These are phyloP conservation scores for Kingdonia uniflora DNA, from an alignment of 164 flowering plant species.

Conservation along the genomic window DNA sequence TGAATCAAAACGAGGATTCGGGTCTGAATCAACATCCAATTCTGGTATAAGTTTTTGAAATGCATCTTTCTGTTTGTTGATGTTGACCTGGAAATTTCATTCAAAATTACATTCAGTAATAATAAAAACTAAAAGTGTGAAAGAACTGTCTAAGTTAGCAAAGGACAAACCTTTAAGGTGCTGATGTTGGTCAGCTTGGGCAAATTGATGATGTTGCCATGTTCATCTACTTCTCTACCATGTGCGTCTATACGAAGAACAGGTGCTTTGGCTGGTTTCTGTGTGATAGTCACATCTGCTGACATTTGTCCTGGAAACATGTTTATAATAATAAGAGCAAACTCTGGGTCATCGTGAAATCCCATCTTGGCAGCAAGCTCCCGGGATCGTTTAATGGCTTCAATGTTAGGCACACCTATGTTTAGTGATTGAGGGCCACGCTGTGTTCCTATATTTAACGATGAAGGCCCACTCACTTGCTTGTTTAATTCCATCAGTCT, in stretches of 20 bases:
- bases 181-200: slow-evolving; percentile 72
- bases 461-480: slow-evolving; percentile 23
- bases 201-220: slow-evolving; percentile 78
- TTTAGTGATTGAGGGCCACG: neutral
- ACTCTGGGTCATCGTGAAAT: slow-evolving; percentile 85
- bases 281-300: slow-evolving; percentile 40
- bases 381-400: slow-evolving; percentile 92
- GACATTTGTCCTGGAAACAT: slow-evolving; percentile 76
- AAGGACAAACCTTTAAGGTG: slow-evolving; percentile 72
- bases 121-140: neutral
- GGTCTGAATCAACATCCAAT: slow-evolving; percentile 72
- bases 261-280: slow-evolving; percentile 91
- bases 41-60: slow-evolving; percentile 93
- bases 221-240: slow-evolving; percentile 97
- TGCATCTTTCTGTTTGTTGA: slow-evolving; percentile 96
- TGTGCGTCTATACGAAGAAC: slow-evolving; percentile 93
- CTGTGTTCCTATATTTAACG: slow-evolving; percentile 17
- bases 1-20: slow-evolving; percentile 79
- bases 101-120: too few relatives aligned
- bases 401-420: slow-evolving; percentile 34
- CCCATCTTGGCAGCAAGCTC: slow-evolving; percentile 99
- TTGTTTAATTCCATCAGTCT: slow-evolving; percentile 17
- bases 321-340: slow-evolving; percentile 89
- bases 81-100: slow-evolving; percentile 63
- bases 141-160: neutral